A percentile compares a stretch with the other conserved stretches of the same genome.
Conservation (phyloP, 2,329 filamentous ascomycete genomes). For the Arthrinium phaeospermum region DNA sequence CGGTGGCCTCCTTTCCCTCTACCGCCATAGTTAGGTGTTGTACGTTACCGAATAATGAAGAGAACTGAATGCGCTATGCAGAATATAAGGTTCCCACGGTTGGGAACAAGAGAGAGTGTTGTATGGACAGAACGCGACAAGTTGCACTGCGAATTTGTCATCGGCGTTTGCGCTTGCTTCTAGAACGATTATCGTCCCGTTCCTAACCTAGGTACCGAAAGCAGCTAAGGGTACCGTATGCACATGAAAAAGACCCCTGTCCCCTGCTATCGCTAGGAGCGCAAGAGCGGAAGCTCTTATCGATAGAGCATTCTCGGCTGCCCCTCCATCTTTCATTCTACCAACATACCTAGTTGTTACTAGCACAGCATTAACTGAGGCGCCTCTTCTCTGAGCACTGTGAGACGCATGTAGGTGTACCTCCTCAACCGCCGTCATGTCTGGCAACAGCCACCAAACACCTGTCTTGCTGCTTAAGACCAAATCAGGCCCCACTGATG, state of each 20-base stretch:
- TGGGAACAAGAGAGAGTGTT: not conserved
- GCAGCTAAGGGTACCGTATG: too few species aligned
- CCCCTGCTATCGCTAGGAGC: not conserved
- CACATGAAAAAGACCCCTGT: not conserved
- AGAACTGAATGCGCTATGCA: not conserved
- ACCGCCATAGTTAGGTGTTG: constrained; percentile 42
- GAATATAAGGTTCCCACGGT: not conserved
- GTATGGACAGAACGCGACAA: not conserved
- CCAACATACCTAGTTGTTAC: not conserved
- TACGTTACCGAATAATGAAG: not conserved
- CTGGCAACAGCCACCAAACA: constrained; percentile 32
- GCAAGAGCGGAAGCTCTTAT: constrained; percentile 30
- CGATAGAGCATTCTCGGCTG: constrained; percentile 36
- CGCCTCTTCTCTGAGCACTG: not conserved
- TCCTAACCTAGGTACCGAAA: not conserved
- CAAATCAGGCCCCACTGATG: constrained; percentile 71
- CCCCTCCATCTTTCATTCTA: constrained; percentile 2
- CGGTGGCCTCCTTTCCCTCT: constrained; percentile 40
- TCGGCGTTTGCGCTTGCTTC: constrained; percentile 20
- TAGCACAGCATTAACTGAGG: too few species aligned
- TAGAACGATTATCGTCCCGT: not conserved
- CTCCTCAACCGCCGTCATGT: not conserved
- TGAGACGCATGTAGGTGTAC: not conserved
- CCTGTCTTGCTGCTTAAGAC: constrained; percentile 81
- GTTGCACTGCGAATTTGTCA: constrained; percentile 14